Percentiles rank a stretch among this genome's conserved stretches.
phyloP scores from a whole-genome alignment of 305 asterid genomes.

The Withania somnifera region DNA sequence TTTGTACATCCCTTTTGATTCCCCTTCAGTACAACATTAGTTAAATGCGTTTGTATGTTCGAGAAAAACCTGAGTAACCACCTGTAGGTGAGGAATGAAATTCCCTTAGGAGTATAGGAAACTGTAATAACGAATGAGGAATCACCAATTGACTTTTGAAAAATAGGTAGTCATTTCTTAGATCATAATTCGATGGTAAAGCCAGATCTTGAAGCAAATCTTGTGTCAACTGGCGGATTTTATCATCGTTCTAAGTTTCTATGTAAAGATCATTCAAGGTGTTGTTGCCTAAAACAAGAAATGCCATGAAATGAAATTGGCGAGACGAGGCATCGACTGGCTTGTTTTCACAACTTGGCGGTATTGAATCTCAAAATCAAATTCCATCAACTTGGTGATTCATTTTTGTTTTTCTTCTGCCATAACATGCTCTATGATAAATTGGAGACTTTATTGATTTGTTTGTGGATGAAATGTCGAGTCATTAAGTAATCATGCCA shows the following conservation, averaged over 20 bases:
- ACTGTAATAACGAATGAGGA: not conserved
- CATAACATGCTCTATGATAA: not conserved
- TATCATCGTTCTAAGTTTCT: not conserved
- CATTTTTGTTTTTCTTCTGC: not conserved
- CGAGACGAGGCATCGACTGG: not conserved
- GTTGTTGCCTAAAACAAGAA: too few relatives aligned
- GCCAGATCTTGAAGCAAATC: too few relatives aligned
- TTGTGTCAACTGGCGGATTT: not conserved
- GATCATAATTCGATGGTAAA: not conserved
- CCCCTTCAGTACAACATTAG: not conserved
- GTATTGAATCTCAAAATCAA: too few relatives aligned
- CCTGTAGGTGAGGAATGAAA: not conserved
- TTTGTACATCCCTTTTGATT: not conserved
- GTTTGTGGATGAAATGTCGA: not conserved
- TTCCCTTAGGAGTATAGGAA: not conserved
- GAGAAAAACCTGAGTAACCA: not conserved
- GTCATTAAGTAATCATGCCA: not conserved
- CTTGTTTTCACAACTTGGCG: not conserved
- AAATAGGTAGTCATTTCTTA: not conserved
- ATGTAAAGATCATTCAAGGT: not conserved
- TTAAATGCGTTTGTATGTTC: not conserved
- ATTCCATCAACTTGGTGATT: not conserved
- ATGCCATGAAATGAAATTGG: not conserved
- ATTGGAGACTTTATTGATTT: not conserved
- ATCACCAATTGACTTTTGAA: not conserved